Conservation (phyloP, 179 eudicot species). For the Silene coronaria region DNA sequence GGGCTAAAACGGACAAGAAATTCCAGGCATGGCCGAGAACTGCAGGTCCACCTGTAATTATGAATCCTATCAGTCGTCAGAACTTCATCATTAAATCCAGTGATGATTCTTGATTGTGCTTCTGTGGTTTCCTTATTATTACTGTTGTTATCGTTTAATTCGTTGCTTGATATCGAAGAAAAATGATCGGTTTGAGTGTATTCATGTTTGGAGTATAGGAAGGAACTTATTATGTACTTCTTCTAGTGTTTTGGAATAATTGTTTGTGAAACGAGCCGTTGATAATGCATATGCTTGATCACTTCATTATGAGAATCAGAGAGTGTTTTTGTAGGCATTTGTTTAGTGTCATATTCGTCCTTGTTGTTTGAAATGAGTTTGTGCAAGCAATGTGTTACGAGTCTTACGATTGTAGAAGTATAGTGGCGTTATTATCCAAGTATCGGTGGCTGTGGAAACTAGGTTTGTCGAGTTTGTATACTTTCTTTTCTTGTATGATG, state of each 20-base stretch:
- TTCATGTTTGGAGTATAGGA: not conserved
- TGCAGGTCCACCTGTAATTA: conserved; percentile 75
- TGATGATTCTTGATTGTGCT: conserved; percentile 33
- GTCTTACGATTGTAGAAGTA: not conserved
- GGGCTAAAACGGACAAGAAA: conserved; percentile 60
- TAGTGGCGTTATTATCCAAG: not conserved
- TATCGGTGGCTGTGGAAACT: not conserved
- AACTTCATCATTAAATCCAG: conserved; percentile 58
- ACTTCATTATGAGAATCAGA: not conserved
- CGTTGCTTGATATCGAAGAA: conserved; percentile 2
- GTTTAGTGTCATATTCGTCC: not conserved
- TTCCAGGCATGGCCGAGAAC: conserved; percentile 84
- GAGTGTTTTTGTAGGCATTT: not conserved
- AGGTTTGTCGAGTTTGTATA: not conserved
- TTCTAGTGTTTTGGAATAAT: conserved; percentile 3
- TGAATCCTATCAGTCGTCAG: conserved; percentile 82
- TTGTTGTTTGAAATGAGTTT: not conserved
- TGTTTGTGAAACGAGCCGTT: not conserved
- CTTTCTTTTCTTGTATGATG: not conserved
- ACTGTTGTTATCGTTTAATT: not conserved
- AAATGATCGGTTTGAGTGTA: not conserved
- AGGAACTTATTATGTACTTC: not conserved
- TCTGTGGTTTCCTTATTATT: not conserved
- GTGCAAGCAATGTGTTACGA: not conserved
- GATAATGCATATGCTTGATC: not conserved